Evolutionary conservation across 2,329 filamentous ascomycete genomes (phyloP), one percentile per base, ranked within the genome.

Genomic region (Beauveria sp.): DNA sequence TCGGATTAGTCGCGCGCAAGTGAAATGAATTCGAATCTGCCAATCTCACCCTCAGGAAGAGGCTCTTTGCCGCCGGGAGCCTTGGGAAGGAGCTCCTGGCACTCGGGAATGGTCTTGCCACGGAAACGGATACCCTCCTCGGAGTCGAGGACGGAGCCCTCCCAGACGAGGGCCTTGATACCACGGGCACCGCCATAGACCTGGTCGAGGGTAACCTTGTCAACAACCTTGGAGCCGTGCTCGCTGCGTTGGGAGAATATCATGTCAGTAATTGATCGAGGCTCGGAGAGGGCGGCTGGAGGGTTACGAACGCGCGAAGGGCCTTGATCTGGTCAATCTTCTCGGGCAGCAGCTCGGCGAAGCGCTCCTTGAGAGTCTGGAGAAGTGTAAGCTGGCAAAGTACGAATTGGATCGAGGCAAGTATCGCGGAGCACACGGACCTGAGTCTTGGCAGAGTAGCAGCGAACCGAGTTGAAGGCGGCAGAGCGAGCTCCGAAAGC

Each of bases 301-400:
- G 65, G 57, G 61, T 49, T 62, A 79, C 88, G 76, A 83, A 96
- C 91, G 97, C 97, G 79, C 91, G 87, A 74, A 99, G 88, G 79
- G 91, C 88, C 91, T 99, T 99, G 84, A 99, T 92, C 87, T 98
- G 91, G 82, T 99, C 95, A 75, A 97, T 89, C 87, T 98, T 96
- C 77, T 88, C 91, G 71, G 95, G 95, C 66, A 99, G 84, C 74
- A 93, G 89, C 78, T 95, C 93, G 76, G 93, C 93, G 78, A 99
- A 98, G 75, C 92, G 93, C 78, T 99, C 95, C 85, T 99, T 99
- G 76, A 99, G 82, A 70, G 92, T 92, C 95, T 99, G 60, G 38
- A 26, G 50, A 40, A 56, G 65, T 53, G 54, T 50, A 54, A 34
- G 65, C 66, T 56, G 67, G 64, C 51, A 34, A 62, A 22, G 24